These are phyloP conservation scores for Terfezia boudieri DNA, from an alignment of 495 filamentous ascomycete genomes.

Conservation along the genomic window DNA sequence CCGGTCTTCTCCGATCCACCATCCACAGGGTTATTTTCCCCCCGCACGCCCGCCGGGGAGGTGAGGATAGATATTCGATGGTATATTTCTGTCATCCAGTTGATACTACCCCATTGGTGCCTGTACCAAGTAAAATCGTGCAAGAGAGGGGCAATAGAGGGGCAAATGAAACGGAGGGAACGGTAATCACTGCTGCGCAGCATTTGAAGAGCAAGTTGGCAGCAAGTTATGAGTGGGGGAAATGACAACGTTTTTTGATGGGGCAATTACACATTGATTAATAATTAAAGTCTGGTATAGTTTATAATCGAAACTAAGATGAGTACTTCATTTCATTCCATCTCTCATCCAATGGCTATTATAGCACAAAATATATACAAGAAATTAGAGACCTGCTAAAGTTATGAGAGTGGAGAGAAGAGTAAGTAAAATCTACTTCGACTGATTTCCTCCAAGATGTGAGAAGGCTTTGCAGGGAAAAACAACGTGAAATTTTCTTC, in stretches of 20 bases:
- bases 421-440: no score
- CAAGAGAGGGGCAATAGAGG: slow-evolving; percentile 18
- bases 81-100: slow-evolving; percentile 84
- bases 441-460: no score
- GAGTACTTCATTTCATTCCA: no score
- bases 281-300: no score
- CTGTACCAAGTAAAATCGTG: slow-evolving; percentile 51
- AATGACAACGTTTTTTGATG: background rate
- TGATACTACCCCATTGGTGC: slow-evolving; percentile 40
- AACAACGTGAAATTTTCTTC: no score
- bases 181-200: slow-evolving; percentile 56
- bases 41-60: slow-evolving; percentile 17
- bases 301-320: no score
- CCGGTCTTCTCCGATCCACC: slow-evolving; percentile 59
- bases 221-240: slow-evolving; percentile 40
- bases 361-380: no score
- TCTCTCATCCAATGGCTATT: no score
- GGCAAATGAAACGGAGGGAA: slow-evolving; percentile 25
- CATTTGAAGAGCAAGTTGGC: slow-evolving; percentile 55
- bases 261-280: no score
- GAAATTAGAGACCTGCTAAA: no score
- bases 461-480: no score
- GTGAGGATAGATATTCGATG: slow-evolving; percentile 63
- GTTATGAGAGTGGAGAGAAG: no score
- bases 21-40: slow-evolving; percentile 80